Base-by-base conservation (phyloP, 306 rosid genomes). In the Lupinus albus region DNA sequence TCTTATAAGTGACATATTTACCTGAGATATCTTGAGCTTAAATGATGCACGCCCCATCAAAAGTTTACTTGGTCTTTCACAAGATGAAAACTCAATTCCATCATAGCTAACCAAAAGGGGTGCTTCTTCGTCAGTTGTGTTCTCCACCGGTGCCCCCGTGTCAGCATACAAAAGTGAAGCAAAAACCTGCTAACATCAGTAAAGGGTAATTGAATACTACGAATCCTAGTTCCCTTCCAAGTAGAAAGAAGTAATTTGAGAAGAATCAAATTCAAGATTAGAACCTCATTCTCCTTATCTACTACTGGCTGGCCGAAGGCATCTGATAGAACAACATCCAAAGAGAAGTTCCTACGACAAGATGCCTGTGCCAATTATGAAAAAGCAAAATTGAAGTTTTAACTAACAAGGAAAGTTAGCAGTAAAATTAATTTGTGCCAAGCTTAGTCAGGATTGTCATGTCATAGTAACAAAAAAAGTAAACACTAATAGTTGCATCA, bases 1-100 rank as follows among this genome's bases (percentile, higher is more conserved):
- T 48, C 67, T 42, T 20, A 32, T 50, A 6, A 20, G 30, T 21
- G 61, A 77, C 53, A 78, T 79, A 17, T 67, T 71, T 56, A 92
- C 96, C 98, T 89, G 96, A 76, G 95, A 87, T 87, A 89, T 87
- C 87, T 88, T 92, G 71, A 92, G 89, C 88, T 88, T 92, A 76
- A 92, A 92, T 53, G 95, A 86, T 53, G 98, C 96, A 48, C 88
- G 95, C 49, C 96, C 98, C 68, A 83, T 72, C 81, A 92, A 65
- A 75, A 89, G 68, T 70, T 86, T 86, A 78, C 82, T 84, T 14
- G 98, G 93, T 62, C 89, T 81, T 59, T 84, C 89, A 25, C 44
- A 30, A 46, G 93, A 85, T 63, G 89, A 55, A 81, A 83, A 87
- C 75, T 92, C 98, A 63, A 80, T 59, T 66, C 98, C 96, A 73